Base-by-base conservation (phyloP, 345 rosid species). In the Limnanthes douglasii region DNA sequence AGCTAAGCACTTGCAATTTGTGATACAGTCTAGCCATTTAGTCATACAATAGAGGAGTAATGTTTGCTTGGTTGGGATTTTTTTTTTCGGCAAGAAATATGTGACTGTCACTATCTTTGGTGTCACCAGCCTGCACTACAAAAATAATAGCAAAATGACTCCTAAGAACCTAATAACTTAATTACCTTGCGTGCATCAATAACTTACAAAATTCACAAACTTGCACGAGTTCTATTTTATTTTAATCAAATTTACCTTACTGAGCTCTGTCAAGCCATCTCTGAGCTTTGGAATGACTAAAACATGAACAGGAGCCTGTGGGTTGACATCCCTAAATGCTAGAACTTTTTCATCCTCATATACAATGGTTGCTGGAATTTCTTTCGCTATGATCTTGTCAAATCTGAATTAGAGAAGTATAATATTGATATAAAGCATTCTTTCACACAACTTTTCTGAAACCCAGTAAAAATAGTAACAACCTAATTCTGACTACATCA, bases 221-320 rank as follows among this genome's bases (percentile, higher is more conserved):
- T n/a, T n/a, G n/a, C n/a, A n/a, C n/a, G n/a, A n/a, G n/a, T n/a
- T n/a, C n/a, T n/a, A n/a, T n/a, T n/a, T n/a, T n/a, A n/a, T n/a
- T n/a, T 25, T 15, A 27, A 28, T 13, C 3, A 12, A 21, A 14
- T 15, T 31, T 35, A 90, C 98, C 74, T 80, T 80, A 1, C 82
- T 62, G 5, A 80, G 80, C 53, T 46, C 53, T 12, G 93, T 72
- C 46, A 90, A 63, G 28, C 94, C 96, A 60, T 84, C 85, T 61
- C 81, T 70, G 31, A 62, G 15, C 67, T 84, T 84, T 3, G 96
- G 98, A 39, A 90, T 77, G 26, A 90, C 63, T 37, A 90, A 15
- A 63, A 90, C 84, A 54, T 90, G 98, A 34, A 69, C 84, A n/a
- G 94, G 94, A 43, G 98, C 98, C 38, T 80, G 72, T 5, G 93